phyloP scores from a whole-genome alignment of 495 filamentous ascomycete species.

The Echria macrotheca region DNA sequence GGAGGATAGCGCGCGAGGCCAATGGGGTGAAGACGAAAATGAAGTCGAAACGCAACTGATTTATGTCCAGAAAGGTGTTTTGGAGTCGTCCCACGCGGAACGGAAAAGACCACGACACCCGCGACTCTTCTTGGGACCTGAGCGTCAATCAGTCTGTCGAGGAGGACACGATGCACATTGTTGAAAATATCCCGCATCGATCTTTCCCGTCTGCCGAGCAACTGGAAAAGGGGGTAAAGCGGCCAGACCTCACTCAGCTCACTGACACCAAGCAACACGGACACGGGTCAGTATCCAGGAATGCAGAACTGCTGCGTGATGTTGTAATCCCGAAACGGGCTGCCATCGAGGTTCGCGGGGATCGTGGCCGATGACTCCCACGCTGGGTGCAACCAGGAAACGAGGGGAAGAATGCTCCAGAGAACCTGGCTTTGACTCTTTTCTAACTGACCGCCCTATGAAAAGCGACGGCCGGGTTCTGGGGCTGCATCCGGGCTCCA shows the following conservation, averaged over 20 bases:
- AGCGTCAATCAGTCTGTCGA: not conserved
- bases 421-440: conserved; percentile 12
- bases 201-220: not conserved
- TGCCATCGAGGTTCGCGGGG: too few relatives aligned
- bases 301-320: conserved; percentile 1
- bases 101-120: not conserved
- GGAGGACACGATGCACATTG: not conserved
- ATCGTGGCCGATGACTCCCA: conserved; percentile 26
- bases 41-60: conserved; percentile 15
- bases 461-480: conserved; percentile 13
- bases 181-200: conserved; percentile 9
- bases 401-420: not conserved
- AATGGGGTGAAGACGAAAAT: conserved; percentile 23
- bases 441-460: conserved; percentile 20
- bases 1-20: conserved; percentile 7
- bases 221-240: not conserved
- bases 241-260: too few relatives aligned
- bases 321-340: not conserved
- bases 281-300: not conserved
- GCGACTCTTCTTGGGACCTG: not conserved
- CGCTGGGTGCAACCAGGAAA: conserved; percentile 6
- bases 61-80: conserved; percentile 10
- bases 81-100: conserved; percentile 14
- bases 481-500: conserved; percentile 28
- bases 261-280: not conserved